These are phyloP conservation scores for Aspergillus avenaceus DNA, from an alignment of 495 filamentous ascomycete genomes.

Conservation along the genomic window DNA sequence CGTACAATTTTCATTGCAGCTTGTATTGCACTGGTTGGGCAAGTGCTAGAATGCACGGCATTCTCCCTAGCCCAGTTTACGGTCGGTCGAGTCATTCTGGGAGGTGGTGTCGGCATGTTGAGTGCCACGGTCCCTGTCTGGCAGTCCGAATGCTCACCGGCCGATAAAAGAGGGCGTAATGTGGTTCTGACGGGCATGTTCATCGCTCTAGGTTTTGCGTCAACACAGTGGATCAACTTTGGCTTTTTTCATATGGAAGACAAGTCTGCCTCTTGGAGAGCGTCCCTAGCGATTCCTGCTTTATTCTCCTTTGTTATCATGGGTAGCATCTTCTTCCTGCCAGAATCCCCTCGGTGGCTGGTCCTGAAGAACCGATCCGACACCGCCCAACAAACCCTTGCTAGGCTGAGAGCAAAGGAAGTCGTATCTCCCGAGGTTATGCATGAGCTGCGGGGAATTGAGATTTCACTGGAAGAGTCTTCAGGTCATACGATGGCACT, in stretches of 20 bases:
- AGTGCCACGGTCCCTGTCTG: constrained; percentile 21
- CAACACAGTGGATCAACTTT: constrained; percentile 41
- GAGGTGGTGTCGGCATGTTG: constrained; percentile 36
- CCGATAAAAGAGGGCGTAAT: constrained; percentile 35
- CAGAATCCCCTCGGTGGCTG: constrained; percentile 57
- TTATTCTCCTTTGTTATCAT: constrained; percentile 57
- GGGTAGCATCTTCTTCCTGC: constrained; percentile 51
- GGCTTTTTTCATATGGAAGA: constrained; percentile 42
- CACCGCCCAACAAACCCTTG: constrained; percentile 38
- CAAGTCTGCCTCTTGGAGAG: constrained; percentile 44
- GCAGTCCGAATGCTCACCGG: constrained; percentile 44
- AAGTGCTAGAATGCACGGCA: constrained; percentile 34
- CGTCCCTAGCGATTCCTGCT: constrained; percentile 48
- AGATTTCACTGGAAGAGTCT: constrained; percentile 29
- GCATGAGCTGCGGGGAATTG: constrained; percentile 28
- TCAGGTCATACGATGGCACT: constrained; percentile 4
- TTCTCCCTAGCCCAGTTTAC: constrained; percentile 38
- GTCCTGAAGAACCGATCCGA: constrained; percentile 49
- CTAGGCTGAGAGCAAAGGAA: constrained; percentile 22
- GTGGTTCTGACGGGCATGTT: constrained; percentile 37
- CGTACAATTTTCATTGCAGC: constrained; percentile 23
- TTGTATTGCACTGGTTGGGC: constrained; percentile 22
- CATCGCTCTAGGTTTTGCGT: constrained; percentile 51
- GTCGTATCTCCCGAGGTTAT: constrained; percentile 21
- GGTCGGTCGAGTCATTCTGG: constrained; percentile 34